Evolutionary conservation across 495 filamentous ascomycete genomes (phyloP), one percentile per base, ranked within the genome.

Genomic region (Parachaetomium inaequale): DNA sequence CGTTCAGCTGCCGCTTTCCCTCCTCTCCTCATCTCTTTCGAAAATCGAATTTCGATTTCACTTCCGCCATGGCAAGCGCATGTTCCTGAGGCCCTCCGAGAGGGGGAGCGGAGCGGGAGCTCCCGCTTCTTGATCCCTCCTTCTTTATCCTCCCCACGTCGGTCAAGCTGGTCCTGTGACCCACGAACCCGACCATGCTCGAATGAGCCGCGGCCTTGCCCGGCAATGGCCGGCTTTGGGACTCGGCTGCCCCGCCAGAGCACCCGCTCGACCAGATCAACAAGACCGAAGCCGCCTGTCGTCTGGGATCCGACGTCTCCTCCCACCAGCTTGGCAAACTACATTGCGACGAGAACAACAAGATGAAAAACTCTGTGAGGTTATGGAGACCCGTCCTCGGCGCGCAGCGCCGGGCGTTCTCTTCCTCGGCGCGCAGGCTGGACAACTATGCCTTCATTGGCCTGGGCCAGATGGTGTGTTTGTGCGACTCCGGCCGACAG

Each of bases 381-480:
- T 50, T 70, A 63, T 72, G 69, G 49, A 67, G 59, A 65, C 62
- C 71, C 8, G 62, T 62, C 36, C 50, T 56, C n/a, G 61, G 49
- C 61, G 64, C 62, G 43, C 75, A 76, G 63, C 66, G 69, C 46
- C 75, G 85, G 64, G 67, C 72, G 38, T 90, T 90, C 64, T 86
- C 87, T 28, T 78, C 74, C 0, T 82, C 84, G 6, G 29, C 75
- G 38, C 76, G 70, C 29, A 76, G 82, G 59, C 75, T 84, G 67
- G 84, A 85, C 62, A 86, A 82, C 66, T 93, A 87, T 81, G 91
- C 90, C 14, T 95, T 96, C 73, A 87, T 96, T 65, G 91, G 91
- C 4, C 76, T 96, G 29, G 91, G 91, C 8, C 88, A 90, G 68
- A 96, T 96, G 91, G 91, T 91, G 81, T 51, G 85, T 66, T 50